A percentile compares a stretch with the other conserved stretches of the same genome.
phyloP scores from a whole-genome alignment of 2,329 filamentous ascomycete genomes.

The Ophiosphaerella herpotricha region DNA sequence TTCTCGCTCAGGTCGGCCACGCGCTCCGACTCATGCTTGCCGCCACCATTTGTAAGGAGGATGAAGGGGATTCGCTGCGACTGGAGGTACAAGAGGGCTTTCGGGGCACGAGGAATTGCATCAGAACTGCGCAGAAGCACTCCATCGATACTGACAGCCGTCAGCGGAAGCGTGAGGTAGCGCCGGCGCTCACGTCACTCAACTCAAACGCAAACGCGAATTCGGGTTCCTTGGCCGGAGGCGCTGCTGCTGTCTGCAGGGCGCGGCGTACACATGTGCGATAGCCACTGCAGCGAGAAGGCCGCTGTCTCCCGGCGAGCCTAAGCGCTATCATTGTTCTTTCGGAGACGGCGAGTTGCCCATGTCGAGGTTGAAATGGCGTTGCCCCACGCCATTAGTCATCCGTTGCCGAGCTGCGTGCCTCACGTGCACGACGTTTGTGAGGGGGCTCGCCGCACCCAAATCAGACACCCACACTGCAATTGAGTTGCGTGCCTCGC shows the following conservation, averaged over 20 bases:
- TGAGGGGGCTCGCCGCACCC: no score
- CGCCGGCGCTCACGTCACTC: conserved; percentile 26
- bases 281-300: conserved; percentile 15
- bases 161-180: conserved; percentile 22
- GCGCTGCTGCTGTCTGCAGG: conserved; percentile 31
- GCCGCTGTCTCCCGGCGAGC: conserved; percentile 22
- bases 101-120: conserved; percentile 76
- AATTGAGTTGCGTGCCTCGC: no score
- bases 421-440: no score
- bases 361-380: no score
- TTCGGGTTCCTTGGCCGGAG: conserved; percentile 38
- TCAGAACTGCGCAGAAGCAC: conserved; percentile 85
- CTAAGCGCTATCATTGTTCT: neutral
- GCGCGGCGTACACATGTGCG: conserved; percentile 19
- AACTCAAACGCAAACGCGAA: conserved; percentile 65
- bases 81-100: conserved; percentile 75
- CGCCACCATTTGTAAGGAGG: conserved; percentile 93
- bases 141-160: conserved; percentile 75
- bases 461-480: no score
- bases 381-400: no score
- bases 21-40: conserved; percentile 76
- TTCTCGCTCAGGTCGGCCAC: conserved; percentile 70
- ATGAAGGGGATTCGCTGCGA: conserved; percentile 84
- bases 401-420: no score
- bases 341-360: no score